Evolutionary conservation across 2,329 filamentous ascomycete genomes (phyloP).

Genomic region (Cercospora citrullina): DNA sequence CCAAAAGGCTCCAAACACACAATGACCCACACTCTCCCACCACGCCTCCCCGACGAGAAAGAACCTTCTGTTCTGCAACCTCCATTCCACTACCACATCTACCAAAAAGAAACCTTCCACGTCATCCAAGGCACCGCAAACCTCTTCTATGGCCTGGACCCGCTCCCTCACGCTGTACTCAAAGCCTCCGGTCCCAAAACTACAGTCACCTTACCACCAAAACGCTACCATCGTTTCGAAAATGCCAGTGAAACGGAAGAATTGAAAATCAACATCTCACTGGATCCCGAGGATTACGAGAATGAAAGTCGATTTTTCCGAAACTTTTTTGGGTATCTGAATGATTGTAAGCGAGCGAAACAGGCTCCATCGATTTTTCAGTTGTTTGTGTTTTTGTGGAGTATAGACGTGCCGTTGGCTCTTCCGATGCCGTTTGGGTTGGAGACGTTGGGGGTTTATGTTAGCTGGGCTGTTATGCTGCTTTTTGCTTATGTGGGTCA

Average conservation of each 20-base stretch:
- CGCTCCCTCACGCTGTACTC: conserved; percentile 17
- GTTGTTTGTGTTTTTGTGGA: conserved; percentile 28
- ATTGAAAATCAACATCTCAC: conserved; percentile 26
- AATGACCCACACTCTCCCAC: conserved; percentile 30
- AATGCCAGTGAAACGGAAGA: conserved; percentile 23
- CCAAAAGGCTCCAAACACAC: conserved; percentile 25
- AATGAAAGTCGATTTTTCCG: conserved; percentile 28
- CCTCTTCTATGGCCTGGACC: conserved; percentile 26
- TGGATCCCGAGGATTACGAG: conserved; percentile 29
- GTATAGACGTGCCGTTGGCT: conserved; percentile 27
- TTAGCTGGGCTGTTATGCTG: conserved; percentile 26
- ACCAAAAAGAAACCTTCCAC: conserved; percentile 28
- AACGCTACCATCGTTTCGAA: conserved; percentile 28
- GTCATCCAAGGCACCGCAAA: conserved; percentile 24
- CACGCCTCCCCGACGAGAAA: conserved; percentile 20
- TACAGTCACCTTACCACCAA: conserved; percentile 20
- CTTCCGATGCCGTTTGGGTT: conserved; percentile 25
- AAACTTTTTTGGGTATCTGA: conserved; percentile 29
- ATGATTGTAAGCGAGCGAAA: conserved; percentile 26
- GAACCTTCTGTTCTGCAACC: conserved; percentile 28
- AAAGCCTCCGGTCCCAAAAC: conserved; percentile 17
- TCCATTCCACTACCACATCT: conserved; percentile 31
- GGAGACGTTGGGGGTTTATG: conserved; percentile 23
- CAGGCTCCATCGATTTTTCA: conserved; percentile 25
- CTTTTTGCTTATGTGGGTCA: conserved; percentile 24